Evolutionary conservation across 2,329 filamentous ascomycete species (phyloP).

Genomic region (Phialocephala sp.): DNA sequence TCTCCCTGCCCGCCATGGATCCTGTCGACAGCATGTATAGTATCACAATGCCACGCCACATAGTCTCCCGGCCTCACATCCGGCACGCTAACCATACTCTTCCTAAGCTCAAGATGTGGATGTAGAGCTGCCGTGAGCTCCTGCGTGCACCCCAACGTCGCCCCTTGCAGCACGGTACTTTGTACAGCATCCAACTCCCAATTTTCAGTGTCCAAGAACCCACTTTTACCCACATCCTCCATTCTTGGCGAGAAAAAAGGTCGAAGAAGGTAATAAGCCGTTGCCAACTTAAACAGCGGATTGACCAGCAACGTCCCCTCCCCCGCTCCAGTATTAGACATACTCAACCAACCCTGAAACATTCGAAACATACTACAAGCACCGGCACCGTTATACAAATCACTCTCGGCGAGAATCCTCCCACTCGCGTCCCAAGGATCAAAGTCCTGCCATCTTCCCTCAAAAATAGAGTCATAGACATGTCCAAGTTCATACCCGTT

Average conservation of each 20-base stretch:
- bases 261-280: conserved; percentile 79
- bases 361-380: conserved; percentile 85
- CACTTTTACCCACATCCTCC: conserved; percentile 26
- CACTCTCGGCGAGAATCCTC: conserved; percentile 69
- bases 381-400: conserved; percentile 82
- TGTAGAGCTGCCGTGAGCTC: conserved; percentile 66
- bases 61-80: conserved; percentile 70
- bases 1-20: conserved; percentile 74
- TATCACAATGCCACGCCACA: conserved; percentile 64
- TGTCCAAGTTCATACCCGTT: conserved; percentile 68
- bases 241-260: conserved; percentile 70
- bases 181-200: conserved; percentile 59
- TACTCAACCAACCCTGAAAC: conserved; percentile 88
- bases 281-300: conserved; percentile 75
- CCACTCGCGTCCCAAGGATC: conserved; percentile 81
- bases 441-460: conserved; percentile 79
- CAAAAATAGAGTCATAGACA: conserved; percentile 76
- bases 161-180: conserved; percentile 70
- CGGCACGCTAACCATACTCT: conserved; percentile 70
- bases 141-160: conserved; percentile 66
- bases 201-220: conserved; percentile 58
- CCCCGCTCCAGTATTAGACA: conserved; percentile 73
- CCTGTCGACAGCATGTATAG: conserved; percentile 78
- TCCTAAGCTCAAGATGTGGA: conserved; percentile 65
- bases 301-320: conserved; percentile 86